A percentile compares a stretch with the other conserved stretches of the same genome.
Conservation (phyloP, 1,139 yeast genomes). For the Cylindricascospora bacillispora region DNA sequence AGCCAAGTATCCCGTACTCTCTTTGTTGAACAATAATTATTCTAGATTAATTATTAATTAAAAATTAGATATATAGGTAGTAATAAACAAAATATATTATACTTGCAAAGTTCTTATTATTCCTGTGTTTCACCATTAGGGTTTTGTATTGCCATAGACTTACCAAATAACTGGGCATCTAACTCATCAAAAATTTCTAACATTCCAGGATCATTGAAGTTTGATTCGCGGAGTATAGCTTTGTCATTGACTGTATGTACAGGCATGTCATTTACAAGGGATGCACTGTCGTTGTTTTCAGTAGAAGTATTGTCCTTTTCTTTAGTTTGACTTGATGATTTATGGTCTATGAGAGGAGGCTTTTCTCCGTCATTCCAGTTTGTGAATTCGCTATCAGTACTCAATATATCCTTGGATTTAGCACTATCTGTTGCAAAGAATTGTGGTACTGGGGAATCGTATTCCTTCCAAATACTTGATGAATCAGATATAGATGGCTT, state of each 20-base stretch:
- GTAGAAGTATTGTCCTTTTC: not conserved
- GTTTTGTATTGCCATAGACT: constrained; percentile 67
- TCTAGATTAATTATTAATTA: too few relatives aligned
- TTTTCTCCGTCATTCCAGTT: not conserved
- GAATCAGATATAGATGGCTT: too few relatives aligned
- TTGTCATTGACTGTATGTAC: not conserved
- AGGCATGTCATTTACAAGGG: not conserved
- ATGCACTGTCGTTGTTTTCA: not conserved
- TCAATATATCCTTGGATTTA: not conserved
- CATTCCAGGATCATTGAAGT: constrained; percentile 19
- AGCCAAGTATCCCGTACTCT: too few relatives aligned
- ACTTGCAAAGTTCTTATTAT: constrained; percentile 1
- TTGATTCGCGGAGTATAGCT: not conserved
- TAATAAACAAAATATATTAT: too few relatives aligned
- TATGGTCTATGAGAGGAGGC: not conserved
- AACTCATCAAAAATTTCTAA: constrained; percentile 77
- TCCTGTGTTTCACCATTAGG: too few relatives aligned
- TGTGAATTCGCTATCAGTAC: too few relatives aligned
- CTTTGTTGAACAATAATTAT: too few relatives aligned
- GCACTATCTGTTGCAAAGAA: not conserved
- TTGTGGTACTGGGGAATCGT: too few relatives aligned
- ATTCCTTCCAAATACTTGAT: too few relatives aligned
- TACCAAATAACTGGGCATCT: constrained; percentile 74
- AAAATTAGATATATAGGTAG: too few relatives aligned
- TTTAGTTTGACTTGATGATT: not conserved